These are phyloP conservation scores for Xylariaceae sp. DNA, from an alignment of 2,329 filamentous ascomycete species.

Conservation along the genomic window DNA sequence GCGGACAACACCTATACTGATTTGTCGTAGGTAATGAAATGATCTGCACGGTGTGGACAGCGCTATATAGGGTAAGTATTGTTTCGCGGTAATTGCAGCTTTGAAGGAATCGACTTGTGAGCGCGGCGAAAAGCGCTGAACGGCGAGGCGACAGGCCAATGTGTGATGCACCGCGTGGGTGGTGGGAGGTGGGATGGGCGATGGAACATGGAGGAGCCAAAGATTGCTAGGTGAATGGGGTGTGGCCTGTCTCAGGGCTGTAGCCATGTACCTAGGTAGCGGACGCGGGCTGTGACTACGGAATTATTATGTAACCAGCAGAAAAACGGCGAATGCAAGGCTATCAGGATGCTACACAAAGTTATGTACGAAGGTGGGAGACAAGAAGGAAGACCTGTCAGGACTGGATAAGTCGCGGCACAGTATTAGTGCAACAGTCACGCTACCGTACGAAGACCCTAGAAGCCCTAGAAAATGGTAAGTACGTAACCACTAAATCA, in stretches of 20 bases:
- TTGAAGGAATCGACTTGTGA: conserved; percentile 3
- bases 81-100: not conserved
- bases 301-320: not conserved
- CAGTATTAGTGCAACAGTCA: too few species aligned
- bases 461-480: too few species aligned
- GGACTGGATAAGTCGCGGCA: too few species aligned
- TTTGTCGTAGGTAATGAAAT: not conserved
- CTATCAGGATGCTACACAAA: not conserved
- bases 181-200: not conserved
- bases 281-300: not conserved
- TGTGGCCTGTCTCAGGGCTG: not conserved
- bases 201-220: not conserved
- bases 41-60: not conserved
- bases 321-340: not conserved
- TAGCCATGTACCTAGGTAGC: not conserved
- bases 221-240: not conserved
- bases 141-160: conserved; percentile 11
- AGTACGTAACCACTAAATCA: too few species aligned
- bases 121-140: conserved; percentile 10
- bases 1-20: not conserved
- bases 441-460: too few species aligned
- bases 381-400: too few species aligned
- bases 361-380: too few species aligned
- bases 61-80: not conserved
- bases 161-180: conserved; percentile 6